Evolutionary conservation across 768 basidiomycete genomes (phyloP), one percentile per base, ranked within the genome.

Genomic region (Pleurotus ostreatus): DNA sequence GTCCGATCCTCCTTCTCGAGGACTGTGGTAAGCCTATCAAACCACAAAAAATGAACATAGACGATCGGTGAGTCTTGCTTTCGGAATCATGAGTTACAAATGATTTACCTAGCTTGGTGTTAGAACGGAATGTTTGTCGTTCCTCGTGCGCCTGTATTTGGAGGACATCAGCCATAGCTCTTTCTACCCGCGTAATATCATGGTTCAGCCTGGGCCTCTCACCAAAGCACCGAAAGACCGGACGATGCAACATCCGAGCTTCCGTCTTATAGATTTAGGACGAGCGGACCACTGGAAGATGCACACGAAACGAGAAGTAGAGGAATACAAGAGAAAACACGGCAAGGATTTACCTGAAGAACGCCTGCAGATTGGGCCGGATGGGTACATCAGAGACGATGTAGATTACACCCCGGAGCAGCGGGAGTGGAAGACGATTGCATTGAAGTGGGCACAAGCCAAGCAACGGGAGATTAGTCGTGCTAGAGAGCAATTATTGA

Each of bases 1-100:
- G 77, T 56, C 73, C 77, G 0, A 74, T 79, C 40, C 56, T 80
- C 18, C 67, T 80, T 11, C 46, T 79, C 0, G 78, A 80, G 61
- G 60, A 75, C 44, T 79, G 78, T 53, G 78, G 78, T 2, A 48
- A 4, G 2, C 64, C 67, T 8, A 62, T 77, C 3, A 49, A 65
- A 0, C 40, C 68, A 0, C n/a, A 57, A 0, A 16, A 53, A 3
- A 63, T 78, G 41, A 68, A 57, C 0, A 2, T 60, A 3, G 80
- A 81, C 47, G 78, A 79, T 45, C 64, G 59, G 74, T 75, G 44
- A 57, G 67, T 45, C 23, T 44, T 15, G 2, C 16, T 46, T 40
- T 23, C 55, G n/a, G 34, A 15, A n/a, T 37, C 12, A 41, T 20
- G 30, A 34, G 38, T 3, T 5, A 2, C 22, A n/a, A 25, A 16